Percentiles rank a stretch among this genome's conserved stretches.
Conservation (phyloP, 345 rosid genomes). For the Euphorbia pulcherrima region DNA sequence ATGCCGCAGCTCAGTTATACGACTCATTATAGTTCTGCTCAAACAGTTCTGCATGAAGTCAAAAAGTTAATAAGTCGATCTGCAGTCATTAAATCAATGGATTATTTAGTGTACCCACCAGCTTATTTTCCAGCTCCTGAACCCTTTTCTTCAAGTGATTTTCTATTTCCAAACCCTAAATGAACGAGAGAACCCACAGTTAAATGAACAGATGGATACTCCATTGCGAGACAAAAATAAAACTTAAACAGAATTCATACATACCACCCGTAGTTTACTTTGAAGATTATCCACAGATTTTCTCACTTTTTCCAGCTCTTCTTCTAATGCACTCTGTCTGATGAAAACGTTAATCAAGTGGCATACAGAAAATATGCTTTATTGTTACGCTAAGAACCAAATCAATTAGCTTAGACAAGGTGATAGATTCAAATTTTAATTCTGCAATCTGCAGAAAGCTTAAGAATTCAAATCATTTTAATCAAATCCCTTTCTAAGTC, state of each 20-base stretch:
- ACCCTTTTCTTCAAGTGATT: constrained; percentile 83
- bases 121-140: constrained; percentile 71
- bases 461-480: background rate
- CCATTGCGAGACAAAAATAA: constrained; percentile 9
- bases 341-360: constrained; percentile 51
- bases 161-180: constrained; percentile 90
- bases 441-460: background rate
- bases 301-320: constrained; percentile 61
- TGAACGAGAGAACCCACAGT: constrained; percentile 19
- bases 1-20: constrained; percentile 46
- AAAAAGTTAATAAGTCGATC: constrained; percentile 19
- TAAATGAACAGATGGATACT: background rate
- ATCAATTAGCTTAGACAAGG: background rate
- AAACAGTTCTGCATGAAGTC: constrained; percentile 49
- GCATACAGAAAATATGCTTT: constrained; percentile 1
- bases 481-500: background rate
- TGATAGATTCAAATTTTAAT: background rate
- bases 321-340: constrained; percentile 97
- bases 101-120: constrained; percentile 45
- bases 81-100: background rate
- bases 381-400: background rate
- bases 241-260: constrained; percentile 17
- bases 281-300: constrained; percentile 59
- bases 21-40: constrained; percentile 46
- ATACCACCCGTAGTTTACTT: constrained; percentile 76